Evolutionary conservation across 23 red algal species (phyloP), one percentile per base, ranked within the genome.

Genomic region (Porphyridium purpureum): DNA sequence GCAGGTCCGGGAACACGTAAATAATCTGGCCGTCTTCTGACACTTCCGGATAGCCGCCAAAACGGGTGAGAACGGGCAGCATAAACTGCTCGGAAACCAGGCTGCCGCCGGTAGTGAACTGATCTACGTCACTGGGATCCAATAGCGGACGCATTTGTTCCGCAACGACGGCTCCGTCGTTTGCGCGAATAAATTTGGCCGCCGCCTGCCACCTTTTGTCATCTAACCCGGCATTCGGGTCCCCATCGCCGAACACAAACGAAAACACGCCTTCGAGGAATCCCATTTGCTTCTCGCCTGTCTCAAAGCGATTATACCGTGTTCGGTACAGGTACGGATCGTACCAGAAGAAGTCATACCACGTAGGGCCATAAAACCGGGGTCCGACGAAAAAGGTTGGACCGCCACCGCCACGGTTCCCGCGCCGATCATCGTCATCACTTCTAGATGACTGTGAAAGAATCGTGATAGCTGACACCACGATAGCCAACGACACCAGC

Each of bases 221-320:
- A 15, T 94, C 88, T 20, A 94, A 21, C 14, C 69, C 78, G 27
- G 28, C 56, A 36, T 94, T 94, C 4, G 88, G 88, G 40, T 94
- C 72, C 7, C 88, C 88, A 33, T 94, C 88, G n/a, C 88, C 88
- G 62, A 94, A 94, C 32, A 94, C 67, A 68, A 94, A 85, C 1
- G 88, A 94, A 57, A 81, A 94, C 17, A 85, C 72, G 3, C 67
- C 76, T 57, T 94, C 79, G n/a, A 94, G 50, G 24, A 94, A 94
- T 24, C 67, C 74, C 73, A 92, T 80, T 38, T 44, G 48, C 14
- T 72, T 60, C 0, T 47, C 31, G 19, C 7, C 28, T 7, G 25
- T 32, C 22, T 78, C 29, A 4, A 24, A 35, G 33, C 57, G 30
- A 21, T 59, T 36, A 11, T 74, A 66, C 17, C 6, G 24, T 30